Evolutionary conservation across 1,284 basidiomycete genomes (phyloP).

Genomic region (Rhodotorula sp.): DNA sequence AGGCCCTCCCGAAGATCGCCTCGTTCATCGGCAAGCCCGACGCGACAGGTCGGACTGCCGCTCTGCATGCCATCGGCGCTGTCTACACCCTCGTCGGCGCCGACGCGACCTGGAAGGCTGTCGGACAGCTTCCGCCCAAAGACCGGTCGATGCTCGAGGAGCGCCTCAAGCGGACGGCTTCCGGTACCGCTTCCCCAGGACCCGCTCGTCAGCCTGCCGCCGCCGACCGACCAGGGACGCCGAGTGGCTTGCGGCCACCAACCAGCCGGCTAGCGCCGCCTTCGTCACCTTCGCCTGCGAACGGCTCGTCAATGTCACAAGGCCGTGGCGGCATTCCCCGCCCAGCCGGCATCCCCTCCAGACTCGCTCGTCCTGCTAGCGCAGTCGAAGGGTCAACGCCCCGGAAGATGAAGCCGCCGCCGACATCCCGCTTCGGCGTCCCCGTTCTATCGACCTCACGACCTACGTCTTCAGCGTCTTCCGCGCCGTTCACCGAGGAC

Average conservation of each 20-base stretch:
- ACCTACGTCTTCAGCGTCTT: conserved; percentile 1
- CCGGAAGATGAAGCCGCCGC: conserved; percentile 4
- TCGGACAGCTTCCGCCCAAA: conserved; percentile 73
- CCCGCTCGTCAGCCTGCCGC: conserved; percentile 10
- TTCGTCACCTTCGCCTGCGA: conserved; percentile 8
- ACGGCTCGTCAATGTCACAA: conserved; percentile 3
- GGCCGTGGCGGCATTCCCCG: conserved; percentile 23
- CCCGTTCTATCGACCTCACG: background rate
- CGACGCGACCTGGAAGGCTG: conserved; percentile 77
- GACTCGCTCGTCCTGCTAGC: background rate
- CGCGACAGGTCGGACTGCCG: conserved; percentile 76
- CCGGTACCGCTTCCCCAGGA: conserved; percentile 15
- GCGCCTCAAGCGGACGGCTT: conserved; percentile 74
- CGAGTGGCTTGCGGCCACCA: conserved; percentile 13
- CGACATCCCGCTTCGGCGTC: conserved; percentile 1
- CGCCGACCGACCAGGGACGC: conserved; percentile 12
- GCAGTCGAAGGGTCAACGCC: no score
- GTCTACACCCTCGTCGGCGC: conserved; percentile 72
- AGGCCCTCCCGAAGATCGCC: conserved; percentile 75
- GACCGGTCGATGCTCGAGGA: conserved; percentile 91
- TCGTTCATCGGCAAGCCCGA: conserved; percentile 85
- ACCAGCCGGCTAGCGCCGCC: background rate
- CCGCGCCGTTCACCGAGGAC: conserved; percentile 26
- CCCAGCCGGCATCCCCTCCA: conserved; percentile 6
- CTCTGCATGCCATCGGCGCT: conserved; percentile 75